Evolutionary conservation across 768 basidiomycete species (phyloP), one percentile per base, ranked within the genome.

Genomic region (Lactifluus subvellereus): DNA sequence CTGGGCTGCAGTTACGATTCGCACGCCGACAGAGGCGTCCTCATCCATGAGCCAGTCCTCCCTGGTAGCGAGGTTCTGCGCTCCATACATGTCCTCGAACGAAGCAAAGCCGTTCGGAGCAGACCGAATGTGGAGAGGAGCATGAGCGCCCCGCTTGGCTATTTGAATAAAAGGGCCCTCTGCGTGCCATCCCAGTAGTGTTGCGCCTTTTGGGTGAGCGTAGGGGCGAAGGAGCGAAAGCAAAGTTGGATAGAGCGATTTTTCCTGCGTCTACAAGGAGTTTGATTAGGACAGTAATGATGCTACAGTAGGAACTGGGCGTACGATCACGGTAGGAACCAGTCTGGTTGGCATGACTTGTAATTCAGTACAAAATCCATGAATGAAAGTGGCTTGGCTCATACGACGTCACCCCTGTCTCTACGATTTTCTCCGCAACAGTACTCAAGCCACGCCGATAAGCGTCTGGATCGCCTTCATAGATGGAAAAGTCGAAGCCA

Each of bases 131-230:
- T 84, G 84, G 3, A 83, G 77, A 3, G 84, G 82, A 1, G 88
- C 80, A 71, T 96, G 94, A 2, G 89, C 91, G 2, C 94, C 94
- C 49, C 88, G 85, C 72, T 93, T 93, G n/a, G 80, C 80, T 45
- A 84, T 75, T 59, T 91, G 86, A 48, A 94, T 79, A 77, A 94
- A 95, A 0, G 94, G 93, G 0, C 94, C 94, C 74, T 96, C 94
- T 32, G 83, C 89, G 67, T 96, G 94, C 87, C 89, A 95, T 32
- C 94, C 94, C 13, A 95, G 81, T 3, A 93, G 73, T 38, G 82
- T 86, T 0, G 93, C 91, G 10, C 87, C 87, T 10, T 67, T 77
- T 0, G 82, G 76, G 14, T 83, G 80, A 14, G 84, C 82, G 69
- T 84, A 84, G 1, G 91, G 90, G 40, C 80, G 81, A 32, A 94